Evolutionary conservation across 257 asterid species (phyloP).

Genomic region (Fraxinus excelsior): DNA sequence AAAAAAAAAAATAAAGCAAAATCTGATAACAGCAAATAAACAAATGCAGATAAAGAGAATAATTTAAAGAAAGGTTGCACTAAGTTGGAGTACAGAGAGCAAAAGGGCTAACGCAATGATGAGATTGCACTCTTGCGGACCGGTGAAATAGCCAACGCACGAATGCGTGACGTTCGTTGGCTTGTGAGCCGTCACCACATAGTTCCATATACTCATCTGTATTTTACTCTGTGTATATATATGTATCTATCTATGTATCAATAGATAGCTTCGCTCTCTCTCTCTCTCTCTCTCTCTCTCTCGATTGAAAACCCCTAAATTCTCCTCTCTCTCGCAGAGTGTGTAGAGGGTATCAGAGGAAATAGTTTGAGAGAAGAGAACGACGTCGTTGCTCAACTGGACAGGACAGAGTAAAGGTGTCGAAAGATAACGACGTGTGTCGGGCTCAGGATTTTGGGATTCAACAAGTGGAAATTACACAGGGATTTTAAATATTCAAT

Average conservation of each 20-base stretch:
- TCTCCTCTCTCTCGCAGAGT: background rate
- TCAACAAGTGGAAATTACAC: too few species aligned
- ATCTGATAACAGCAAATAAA: background rate
- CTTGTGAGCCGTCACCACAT: conserved; percentile 99
- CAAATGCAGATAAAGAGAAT: background rate
- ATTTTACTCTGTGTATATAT: background rate
- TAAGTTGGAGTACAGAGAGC: background rate
- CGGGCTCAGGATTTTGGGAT: background rate
- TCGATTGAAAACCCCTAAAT: conserved; percentile 26
- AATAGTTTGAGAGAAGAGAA: background rate
- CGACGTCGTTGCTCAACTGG: background rate
- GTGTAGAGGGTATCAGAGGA: background rate
- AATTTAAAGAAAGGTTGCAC: background rate
- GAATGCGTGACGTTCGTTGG: conserved; percentile 98
- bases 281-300: background rate
- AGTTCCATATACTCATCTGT: conserved; percentile 92
- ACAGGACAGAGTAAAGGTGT: background rate
- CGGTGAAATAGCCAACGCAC: conserved; percentile 96
- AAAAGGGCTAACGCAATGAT: conserved; percentile 71
- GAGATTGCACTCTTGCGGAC: conserved; percentile 91
- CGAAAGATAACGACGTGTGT: background rate
- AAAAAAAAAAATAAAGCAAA: background rate
- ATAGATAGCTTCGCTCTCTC: background rate
- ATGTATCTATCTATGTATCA: background rate
- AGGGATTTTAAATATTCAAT: too few species aligned